phyloP scores from a whole-genome alignment of 805 yeast genomes.

The Starmerella geochares region DNA sequence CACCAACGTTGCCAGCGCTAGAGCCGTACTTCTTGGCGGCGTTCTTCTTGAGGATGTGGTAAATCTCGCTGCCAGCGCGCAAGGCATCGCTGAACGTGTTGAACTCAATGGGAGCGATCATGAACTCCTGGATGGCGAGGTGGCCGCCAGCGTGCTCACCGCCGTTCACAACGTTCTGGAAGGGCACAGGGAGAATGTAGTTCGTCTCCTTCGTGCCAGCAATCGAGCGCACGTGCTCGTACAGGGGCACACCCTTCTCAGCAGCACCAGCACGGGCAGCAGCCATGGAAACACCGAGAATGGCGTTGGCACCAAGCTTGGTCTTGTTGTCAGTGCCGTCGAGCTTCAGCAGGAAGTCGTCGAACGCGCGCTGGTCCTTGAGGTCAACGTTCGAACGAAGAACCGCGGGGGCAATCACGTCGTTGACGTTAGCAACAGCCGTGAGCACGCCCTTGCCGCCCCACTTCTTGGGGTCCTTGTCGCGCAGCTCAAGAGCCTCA shows the following conservation, averaged over 20 bases:
- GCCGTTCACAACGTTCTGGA: constrained; percentile 98
- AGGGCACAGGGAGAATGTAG: constrained; percentile 93
- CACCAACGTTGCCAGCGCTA: constrained; percentile 99
- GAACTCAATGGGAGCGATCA: constrained; percentile 95
- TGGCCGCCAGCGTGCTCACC: constrained; percentile 99
- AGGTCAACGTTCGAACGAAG: constrained; percentile 72
- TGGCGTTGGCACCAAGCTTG: constrained; percentile 97
- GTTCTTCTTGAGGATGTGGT: constrained; percentile 88
- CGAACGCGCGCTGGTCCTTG: constrained; percentile 75
- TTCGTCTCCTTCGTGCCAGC: constrained; percentile 60
- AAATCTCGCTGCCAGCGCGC: constrained; percentile 95
- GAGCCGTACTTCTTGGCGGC: constrained; percentile 94
- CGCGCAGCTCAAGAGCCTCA: constrained; percentile 98
- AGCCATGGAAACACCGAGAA: constrained; percentile 95
- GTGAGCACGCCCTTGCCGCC: constrained; percentile 96
- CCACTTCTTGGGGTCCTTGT: constrained; percentile 96
- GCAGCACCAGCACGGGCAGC: constrained; percentile 98
- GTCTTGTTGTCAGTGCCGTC: constrained; percentile 98
- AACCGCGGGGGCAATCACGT: constrained; percentile 88
- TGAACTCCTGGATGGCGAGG: constrained; percentile 97
- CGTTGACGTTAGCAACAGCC: constrained; percentile 94
- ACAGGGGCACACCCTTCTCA: constrained; percentile 84
- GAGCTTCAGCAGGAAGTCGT: constrained; percentile 70
- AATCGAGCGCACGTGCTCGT: constrained; percentile 78
- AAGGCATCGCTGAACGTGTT: constrained; percentile 85